Percentiles rank a stretch among this genome's conserved stretches.
Evolutionary conservation across 345 rosid genomes (phyloP).

Genomic region (Heritiera littoralis): DNA sequence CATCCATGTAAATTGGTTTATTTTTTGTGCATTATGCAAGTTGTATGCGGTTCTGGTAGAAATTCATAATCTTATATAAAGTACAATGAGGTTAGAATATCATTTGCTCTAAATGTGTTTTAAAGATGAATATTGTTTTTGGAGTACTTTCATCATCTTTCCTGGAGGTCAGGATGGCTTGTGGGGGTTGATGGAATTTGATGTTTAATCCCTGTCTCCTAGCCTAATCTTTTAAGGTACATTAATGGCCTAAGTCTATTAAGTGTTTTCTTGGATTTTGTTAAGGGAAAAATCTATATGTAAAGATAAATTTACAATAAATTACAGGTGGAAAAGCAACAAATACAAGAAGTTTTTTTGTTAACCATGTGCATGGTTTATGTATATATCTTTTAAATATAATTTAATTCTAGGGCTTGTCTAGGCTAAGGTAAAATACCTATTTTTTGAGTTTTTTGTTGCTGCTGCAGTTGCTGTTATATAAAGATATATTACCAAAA

Average conservation of each 20-base stretch:
- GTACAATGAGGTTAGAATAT: not conserved
- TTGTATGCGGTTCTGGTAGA: not conserved
- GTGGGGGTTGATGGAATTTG: not conserved
- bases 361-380: not conserved
- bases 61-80: not conserved
- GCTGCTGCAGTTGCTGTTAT: not conserved
- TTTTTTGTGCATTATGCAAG: constrained; percentile 5
- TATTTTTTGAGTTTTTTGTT: not conserved
- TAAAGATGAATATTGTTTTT: not conserved
- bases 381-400: not conserved
- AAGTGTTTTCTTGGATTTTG: not conserved
- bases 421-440: not conserved
- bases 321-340: not conserved
- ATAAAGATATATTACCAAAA: not conserved
- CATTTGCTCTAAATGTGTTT: not conserved
- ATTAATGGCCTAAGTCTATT: not conserved
- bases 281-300: not conserved
- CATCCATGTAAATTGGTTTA: not conserved
- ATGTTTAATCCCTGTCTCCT: not conserved
- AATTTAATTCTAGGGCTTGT: not conserved
- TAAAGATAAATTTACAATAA: not conserved
- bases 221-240: not conserved
- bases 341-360: not conserved
- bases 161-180: not conserved
- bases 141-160: not conserved